Conservation (phyloP, 257 asterid genomes). For the Apocynum venetum region DNA sequence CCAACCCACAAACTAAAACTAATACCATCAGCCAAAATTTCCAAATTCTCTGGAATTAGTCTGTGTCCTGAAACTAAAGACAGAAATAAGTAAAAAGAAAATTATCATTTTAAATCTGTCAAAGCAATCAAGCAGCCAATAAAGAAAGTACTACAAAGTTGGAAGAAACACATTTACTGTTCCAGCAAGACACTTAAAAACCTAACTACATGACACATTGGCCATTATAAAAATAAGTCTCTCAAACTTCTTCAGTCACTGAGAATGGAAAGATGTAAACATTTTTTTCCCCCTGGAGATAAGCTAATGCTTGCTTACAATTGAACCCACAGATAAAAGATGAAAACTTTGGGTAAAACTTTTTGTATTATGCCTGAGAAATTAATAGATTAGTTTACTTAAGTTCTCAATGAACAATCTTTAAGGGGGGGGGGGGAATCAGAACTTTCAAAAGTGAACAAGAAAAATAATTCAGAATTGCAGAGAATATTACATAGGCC, state of each 20-base stretch:
- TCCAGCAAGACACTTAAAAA: background rate
- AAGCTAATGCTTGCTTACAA: background rate
- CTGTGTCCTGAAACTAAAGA: background rate
- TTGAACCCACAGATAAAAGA: background rate
- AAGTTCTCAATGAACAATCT: constrained; percentile 3
- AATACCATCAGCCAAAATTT: background rate
- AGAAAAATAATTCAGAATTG: constrained; percentile 2
- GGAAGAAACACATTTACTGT: background rate
- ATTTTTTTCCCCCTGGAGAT: background rate
- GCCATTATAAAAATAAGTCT: background rate
- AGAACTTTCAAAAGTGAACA: constrained; percentile 1
- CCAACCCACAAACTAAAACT: background rate
- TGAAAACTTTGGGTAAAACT: background rate
- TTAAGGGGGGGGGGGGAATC: background rate
- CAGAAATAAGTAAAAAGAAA: background rate
- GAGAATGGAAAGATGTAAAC: background rate
- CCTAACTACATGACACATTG: background rate
- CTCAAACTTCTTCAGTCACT: background rate
- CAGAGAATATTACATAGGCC: constrained; percentile 52
- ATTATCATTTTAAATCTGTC: background rate
- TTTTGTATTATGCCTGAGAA: background rate
- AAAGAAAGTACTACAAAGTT: background rate
- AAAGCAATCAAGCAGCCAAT: background rate
- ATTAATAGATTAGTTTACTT: background rate
- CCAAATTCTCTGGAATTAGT: background rate